Evolutionary conservation across 768 basidiomycete genomes (phyloP), one percentile per base, ranked within the genome.

Genomic region (Suillus brevipes): DNA sequence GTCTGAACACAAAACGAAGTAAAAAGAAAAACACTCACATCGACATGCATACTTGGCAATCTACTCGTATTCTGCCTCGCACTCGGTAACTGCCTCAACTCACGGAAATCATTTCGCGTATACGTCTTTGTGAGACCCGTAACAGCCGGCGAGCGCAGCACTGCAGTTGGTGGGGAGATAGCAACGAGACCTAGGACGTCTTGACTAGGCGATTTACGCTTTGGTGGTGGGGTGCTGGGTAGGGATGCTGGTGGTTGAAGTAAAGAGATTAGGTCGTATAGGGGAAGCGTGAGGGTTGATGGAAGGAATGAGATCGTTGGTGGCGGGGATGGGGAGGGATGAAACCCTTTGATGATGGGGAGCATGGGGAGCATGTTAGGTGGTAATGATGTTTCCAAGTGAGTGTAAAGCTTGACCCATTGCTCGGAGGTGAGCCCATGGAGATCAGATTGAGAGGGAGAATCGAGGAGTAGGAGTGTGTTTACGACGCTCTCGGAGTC

Each of bases 51-150:
- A 76, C 93, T 94, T 12, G 93, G 93, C 53, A 94, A 80, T 70
- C 93, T 82, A 77, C 92, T 94, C 63, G 92, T 94, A 71, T 94
- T 95, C 74, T 92, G 85, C 70, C 90, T 85, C 67, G 89, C 85
- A 12, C 86, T 84, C 38, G 90, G 84, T 49, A 80, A 78, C 74
- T 89, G 87, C 58, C 92, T 80, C 68, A 92, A 79, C 72, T 90
- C 85, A 61, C 93, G 83, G 70, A 95, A 95, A 74, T 94, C 92
- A 69, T 95, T 93, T 72, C 85, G 89, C 25, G 73, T 75, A 68
- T 95, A 95, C 66, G 84, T 93, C 78, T 94, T 95, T 13, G 93
- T 94, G 34, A 95, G 81, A 20, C 90, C 90, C 0, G 89, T 90
- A 28, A 87, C 85, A 0, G 87, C 87, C 0, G 90, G 89, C 0